A percentile compares a stretch with the other conserved stretches of the same genome.
Evolutionary conservation across 2,329 filamentous ascomycete species (phyloP).

Genomic region (Paecilomyces dactylethromorphus): DNA sequence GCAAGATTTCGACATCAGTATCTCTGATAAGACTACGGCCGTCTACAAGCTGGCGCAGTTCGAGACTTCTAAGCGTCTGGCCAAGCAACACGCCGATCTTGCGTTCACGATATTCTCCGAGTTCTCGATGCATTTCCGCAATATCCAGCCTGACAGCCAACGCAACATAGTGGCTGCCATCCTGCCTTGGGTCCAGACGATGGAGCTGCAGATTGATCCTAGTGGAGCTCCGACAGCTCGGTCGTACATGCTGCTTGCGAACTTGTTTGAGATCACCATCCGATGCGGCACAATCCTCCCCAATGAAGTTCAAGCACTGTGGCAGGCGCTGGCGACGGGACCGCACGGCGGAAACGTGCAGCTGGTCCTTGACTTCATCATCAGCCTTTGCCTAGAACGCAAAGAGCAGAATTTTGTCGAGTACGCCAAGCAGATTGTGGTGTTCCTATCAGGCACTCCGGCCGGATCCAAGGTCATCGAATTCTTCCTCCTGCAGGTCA

Average conservation of each 20-base stretch:
- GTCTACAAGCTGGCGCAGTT: slow-evolving; percentile 98
- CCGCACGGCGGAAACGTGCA: slow-evolving; percentile 92
- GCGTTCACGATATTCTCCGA: slow-evolving; percentile 95
- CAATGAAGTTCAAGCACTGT: slow-evolving; percentile 94
- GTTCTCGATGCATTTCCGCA: slow-evolving; percentile 89
- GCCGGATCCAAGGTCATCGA: slow-evolving; percentile 89
- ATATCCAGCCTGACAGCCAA: slow-evolving; percentile 73
- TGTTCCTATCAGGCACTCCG: slow-evolving; percentile 81
- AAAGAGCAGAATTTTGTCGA: slow-evolving; percentile 98
- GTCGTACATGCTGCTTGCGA: slow-evolving; percentile 91
- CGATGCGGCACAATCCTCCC: slow-evolving; percentile 81
- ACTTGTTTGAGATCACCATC: slow-evolving; percentile 93
- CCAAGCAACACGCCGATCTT: slow-evolving; percentile 79
- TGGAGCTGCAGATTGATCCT: slow-evolving; percentile 86
- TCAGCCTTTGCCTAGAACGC: slow-evolving; percentile 83
- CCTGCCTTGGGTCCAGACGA: slow-evolving; percentile 90
- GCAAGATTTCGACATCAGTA: slow-evolving; percentile 95
- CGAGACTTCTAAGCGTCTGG: slow-evolving; percentile 85
- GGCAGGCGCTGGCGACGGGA: slow-evolving; percentile 91
- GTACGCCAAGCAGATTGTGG: slow-evolving; percentile 95
- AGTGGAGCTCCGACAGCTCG: slow-evolving; percentile 84
- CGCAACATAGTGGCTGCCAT: slow-evolving; percentile 92
- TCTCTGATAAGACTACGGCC: slow-evolving; percentile 95
- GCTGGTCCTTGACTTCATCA: slow-evolving; percentile 92
- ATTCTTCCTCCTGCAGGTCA: slow-evolving; percentile 84